Conservation (phyloP, 75 land plant species). For the Picea sitchensis region DNA sequence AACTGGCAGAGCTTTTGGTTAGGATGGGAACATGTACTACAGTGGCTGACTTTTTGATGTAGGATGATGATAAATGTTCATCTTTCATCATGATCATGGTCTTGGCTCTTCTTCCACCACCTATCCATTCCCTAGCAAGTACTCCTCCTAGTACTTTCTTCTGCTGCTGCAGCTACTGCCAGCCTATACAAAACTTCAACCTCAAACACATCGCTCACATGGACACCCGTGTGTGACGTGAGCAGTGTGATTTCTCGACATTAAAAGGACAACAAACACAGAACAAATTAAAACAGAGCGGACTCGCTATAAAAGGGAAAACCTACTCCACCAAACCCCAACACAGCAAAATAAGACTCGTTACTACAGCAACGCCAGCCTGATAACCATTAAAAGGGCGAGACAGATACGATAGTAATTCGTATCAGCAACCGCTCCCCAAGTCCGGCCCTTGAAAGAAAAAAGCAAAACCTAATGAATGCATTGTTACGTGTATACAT, state of each 20-base stretch:
- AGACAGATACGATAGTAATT: not conserved
- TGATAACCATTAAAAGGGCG: not conserved
- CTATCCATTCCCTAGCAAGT: no score
- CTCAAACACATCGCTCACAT: not conserved
- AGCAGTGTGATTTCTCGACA: not conserved
- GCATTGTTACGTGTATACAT: not conserved
- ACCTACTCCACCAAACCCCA: not conserved
- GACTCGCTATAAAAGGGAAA: not conserved
- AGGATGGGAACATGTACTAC: not conserved
- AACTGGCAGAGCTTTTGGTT: not conserved
- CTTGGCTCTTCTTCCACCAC: no score
- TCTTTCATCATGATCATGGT: no score
- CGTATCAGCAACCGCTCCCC: not conserved
- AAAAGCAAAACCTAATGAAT: not conserved
- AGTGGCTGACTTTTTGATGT: not conserved
- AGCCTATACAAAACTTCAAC: no score
- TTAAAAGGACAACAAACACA: no score
- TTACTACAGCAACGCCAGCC: not conserved
- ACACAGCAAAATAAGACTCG: not conserved
- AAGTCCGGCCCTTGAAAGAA: no score
- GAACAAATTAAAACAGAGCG: not conserved
- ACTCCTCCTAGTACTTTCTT: no score
- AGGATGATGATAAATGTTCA: not conserved
- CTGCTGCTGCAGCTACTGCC: no score
- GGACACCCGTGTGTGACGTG: no score